Conservation (phyloP, 164 flowering plant species). For the Houttuynia cordata region DNA sequence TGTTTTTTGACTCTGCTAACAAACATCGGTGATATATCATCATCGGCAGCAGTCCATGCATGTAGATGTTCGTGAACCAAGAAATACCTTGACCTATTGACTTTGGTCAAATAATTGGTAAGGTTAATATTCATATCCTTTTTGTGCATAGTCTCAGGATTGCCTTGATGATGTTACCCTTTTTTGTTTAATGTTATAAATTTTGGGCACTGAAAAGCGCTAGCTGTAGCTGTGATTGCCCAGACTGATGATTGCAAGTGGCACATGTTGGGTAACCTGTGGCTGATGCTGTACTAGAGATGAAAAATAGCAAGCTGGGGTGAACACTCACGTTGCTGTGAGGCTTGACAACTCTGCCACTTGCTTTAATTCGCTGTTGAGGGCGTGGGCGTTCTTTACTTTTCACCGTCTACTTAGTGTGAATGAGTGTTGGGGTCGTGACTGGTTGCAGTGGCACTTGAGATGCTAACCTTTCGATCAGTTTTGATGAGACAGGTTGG, state of each 20-base stretch:
- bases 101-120: conserved; percentile 20
- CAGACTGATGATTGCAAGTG: conserved; percentile 5
- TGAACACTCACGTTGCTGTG: too few species aligned
- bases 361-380: too few species aligned
- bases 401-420: too few species aligned
- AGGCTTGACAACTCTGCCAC: too few species aligned
- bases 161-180: conserved; percentile 15
- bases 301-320: too few species aligned
- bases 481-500: too few species aligned
- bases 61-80: neutral
- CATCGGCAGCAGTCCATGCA: neutral
- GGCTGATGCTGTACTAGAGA: too few species aligned
- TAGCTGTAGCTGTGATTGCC: conserved; percentile 19
- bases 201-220: conserved; percentile 8
- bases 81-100: conserved; percentile 1
- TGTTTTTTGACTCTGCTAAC: conserved; percentile 26
- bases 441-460: too few species aligned
- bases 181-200: conserved; percentile 2
- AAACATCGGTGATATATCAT: conserved; percentile 4
- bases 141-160: conserved; percentile 16
- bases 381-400: too few species aligned
- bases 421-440: too few species aligned
- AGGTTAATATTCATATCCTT: conserved; percentile 10
- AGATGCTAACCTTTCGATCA: too few species aligned
- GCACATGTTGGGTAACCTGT: conserved; percentile 1